phyloP scores from a whole-genome alignment of 441 rosid species.

The Populus hybrid region DNA sequence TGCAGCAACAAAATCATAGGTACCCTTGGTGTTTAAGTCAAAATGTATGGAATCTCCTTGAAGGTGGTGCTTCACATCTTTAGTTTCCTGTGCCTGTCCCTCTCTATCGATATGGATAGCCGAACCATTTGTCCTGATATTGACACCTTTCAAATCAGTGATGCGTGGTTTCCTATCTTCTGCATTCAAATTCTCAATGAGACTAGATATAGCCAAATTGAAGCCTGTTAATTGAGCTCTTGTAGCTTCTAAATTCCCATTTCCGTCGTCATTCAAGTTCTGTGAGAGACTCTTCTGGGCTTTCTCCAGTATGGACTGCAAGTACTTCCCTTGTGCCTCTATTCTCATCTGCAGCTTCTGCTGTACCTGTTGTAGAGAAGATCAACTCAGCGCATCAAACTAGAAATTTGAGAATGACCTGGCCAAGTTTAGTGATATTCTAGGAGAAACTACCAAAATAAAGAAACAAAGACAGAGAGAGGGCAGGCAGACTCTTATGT shows the following conservation, averaged over 20 bases:
- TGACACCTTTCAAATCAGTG: conserved; percentile 15
- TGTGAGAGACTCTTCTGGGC: conserved; percentile 58
- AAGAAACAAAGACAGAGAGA: no score
- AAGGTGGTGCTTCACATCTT: conserved; percentile 26
- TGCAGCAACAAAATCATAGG: conserved; percentile 38
- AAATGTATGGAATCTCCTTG: conserved; percentile 40
- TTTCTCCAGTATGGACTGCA: conserved; percentile 72
- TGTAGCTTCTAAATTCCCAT: conserved; percentile 24
- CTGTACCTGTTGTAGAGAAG: conserved; percentile 54
- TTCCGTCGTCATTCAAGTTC: conserved; percentile 19
- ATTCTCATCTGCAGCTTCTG: conserved; percentile 66
- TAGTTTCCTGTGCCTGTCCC: conserved; percentile 19
- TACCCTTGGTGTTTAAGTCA: conserved; percentile 52
- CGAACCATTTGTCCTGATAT: conserved; percentile 15
- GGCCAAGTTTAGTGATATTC: not conserved
- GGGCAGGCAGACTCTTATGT: no score
- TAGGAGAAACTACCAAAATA: not conserved
- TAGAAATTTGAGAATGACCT: not conserved
- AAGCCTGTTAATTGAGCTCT: conserved; percentile 39
- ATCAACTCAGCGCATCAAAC: not conserved
- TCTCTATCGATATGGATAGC: conserved; percentile 22
- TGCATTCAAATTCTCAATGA: conserved; percentile 24
- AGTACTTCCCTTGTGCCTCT: conserved; percentile 77
- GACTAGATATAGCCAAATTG: conserved; percentile 42
- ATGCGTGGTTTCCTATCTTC: conserved; percentile 25